Percentiles rank a stretch among this genome's conserved stretches.
phyloP scores from a whole-genome alignment of 495 filamentous ascomycete species.

The Aspergillus kassunensis region DNA sequence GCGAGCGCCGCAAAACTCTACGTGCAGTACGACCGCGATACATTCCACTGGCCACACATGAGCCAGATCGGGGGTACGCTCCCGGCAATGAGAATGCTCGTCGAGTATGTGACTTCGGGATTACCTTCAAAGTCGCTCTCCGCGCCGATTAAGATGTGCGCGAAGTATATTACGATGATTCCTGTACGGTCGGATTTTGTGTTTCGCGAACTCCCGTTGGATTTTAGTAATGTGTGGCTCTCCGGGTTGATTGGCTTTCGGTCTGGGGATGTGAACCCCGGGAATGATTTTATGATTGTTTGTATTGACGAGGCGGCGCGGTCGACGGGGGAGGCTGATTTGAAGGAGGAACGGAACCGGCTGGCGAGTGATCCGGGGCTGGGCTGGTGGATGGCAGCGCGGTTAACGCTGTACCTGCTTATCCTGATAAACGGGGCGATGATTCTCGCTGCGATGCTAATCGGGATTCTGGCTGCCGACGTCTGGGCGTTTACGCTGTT shows the following conservation, averaged over 20 bases:
- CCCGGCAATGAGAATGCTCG: constrained; percentile 26
- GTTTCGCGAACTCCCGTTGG: constrained; percentile 25
- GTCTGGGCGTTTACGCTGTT: constrained; percentile 28
- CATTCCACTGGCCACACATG: constrained; percentile 30
- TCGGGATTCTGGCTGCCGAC: constrained; percentile 23
- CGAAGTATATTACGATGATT: constrained; percentile 24
- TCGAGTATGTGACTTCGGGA: constrained; percentile 24
- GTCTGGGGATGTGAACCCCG: constrained; percentile 15
- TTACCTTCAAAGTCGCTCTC: constrained; percentile 20
- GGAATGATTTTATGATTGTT: constrained; percentile 25
- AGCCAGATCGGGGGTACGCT: constrained; percentile 31
- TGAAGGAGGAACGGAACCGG: neutral
- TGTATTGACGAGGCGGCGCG: constrained; percentile 10
- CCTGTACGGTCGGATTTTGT: constrained; percentile 24
- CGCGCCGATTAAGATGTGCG: constrained; percentile 26
- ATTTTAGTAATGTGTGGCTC: constrained; percentile 27
- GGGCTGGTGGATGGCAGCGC: constrained; percentile 9
- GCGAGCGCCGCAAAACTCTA: constrained; percentile 26
- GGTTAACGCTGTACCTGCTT: constrained; percentile 16
- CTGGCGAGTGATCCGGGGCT: constrained; percentile 7
- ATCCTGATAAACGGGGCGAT: constrained; percentile 22
- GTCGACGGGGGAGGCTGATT: neutral
- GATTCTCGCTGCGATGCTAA: constrained; percentile 20
- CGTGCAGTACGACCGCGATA: constrained; percentile 23
- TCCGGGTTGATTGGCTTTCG: constrained; percentile 22